Conservation (phyloP, 257 asterid genomes). For the Nicotiana otophora region DNA sequence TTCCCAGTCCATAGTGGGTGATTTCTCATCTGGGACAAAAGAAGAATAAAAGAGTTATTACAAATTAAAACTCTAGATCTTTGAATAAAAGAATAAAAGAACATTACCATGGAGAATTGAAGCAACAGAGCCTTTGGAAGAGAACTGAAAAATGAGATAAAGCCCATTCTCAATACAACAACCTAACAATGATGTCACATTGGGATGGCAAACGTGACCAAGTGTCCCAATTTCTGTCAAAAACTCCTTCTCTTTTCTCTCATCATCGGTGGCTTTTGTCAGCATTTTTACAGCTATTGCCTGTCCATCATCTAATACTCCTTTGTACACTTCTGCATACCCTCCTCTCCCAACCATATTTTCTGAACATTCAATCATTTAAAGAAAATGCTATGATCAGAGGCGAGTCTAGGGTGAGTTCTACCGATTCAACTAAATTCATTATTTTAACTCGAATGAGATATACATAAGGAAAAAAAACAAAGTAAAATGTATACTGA, state of each 20-base stretch:
- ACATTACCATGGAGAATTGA: constrained; percentile 77
- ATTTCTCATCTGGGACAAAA: constrained; percentile 46
- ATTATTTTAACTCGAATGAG: no score
- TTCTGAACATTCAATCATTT: constrained; percentile 23
- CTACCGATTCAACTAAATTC: no score
- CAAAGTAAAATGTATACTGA: background rate
- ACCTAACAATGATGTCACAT: constrained; percentile 70
- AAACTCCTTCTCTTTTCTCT: constrained; percentile 85
- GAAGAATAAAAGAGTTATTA: background rate
- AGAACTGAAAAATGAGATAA: constrained; percentile 83
- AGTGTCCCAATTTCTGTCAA: constrained; percentile 82
- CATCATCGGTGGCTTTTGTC: constrained; percentile 60
- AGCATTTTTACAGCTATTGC: constrained; percentile 83
- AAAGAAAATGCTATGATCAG: background rate
- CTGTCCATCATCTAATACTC: constrained; percentile 62
- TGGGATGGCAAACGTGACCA: constrained; percentile 83
- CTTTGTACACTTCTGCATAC: constrained; percentile 93
- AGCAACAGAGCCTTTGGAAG: constrained; percentile 83
- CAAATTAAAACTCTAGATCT: background rate
- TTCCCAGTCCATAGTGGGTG: constrained; percentile 68
- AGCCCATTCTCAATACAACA: constrained; percentile 89
- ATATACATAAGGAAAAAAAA: no score
- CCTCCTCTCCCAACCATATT: constrained; percentile 95
- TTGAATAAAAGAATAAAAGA: no score
- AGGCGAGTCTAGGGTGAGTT: no score